These are phyloP conservation scores for Solanum etuberosum DNA, from an alignment of 257 asterid species.

Conservation along the genomic window DNA sequence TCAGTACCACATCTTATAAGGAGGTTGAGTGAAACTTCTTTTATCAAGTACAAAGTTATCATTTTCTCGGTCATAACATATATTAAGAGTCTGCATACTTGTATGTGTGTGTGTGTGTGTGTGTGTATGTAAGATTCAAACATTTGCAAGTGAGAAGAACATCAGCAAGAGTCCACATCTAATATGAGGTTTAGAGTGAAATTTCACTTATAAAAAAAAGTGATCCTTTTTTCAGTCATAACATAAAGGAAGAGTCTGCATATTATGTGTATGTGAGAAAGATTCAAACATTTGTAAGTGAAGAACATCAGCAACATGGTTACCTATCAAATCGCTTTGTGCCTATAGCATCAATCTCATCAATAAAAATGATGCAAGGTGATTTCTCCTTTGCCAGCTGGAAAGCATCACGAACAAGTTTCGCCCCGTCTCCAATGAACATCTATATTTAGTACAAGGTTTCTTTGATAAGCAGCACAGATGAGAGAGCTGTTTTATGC, in stretches of 20 bases:
- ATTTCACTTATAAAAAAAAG: not conserved
- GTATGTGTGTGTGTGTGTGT: not conserved
- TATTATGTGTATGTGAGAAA: not conserved
- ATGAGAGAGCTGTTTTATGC: not conserved
- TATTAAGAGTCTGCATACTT: not conserved
- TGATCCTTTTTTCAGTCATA: not conserved
- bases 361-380: conserved; percentile 89
- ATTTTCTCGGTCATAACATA: not conserved
- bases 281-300: not conserved
- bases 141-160: not conserved
- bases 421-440: conserved; percentile 87
- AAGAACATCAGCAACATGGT: not conserved
- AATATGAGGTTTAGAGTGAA: not conserved
- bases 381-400: conserved; percentile 87
- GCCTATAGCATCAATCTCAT: conserved; percentile 92
- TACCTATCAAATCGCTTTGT: conserved; percentile 87
- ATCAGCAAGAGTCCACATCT: not conserved
- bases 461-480: not conserved
- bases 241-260: not conserved
- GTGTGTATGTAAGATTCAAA: not conserved
- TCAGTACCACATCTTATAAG: not conserved
- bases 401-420: conserved; percentile 90
- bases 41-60: not conserved
- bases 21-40: not conserved
- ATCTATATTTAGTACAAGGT: conserved; percentile 32